Conservation (phyloP, 2,329 filamentous ascomycete genomes). For the Coleophoma cylindrospora region DNA sequence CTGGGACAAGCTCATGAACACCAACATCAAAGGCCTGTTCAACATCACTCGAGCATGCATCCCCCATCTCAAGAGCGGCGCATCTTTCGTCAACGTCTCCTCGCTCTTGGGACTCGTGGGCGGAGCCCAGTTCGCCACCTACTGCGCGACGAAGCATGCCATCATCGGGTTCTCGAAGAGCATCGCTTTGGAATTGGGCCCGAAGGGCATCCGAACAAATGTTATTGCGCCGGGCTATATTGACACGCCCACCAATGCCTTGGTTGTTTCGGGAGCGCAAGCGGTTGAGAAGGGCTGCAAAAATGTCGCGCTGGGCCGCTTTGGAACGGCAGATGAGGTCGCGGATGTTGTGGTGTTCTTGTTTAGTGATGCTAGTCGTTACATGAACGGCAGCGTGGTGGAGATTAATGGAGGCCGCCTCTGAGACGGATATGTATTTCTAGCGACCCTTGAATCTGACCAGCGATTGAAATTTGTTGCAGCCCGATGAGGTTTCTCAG, state of each 20-base stretch:
- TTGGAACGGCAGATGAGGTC: slow-evolving; percentile 39
- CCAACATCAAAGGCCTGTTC: slow-evolving; percentile 39
- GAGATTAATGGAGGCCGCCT: slow-evolving; percentile 36
- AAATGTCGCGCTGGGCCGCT: slow-evolving; percentile 23
- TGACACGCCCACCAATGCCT: slow-evolving; percentile 40
- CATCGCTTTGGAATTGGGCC: slow-evolving; percentile 29
- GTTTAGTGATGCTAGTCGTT: slow-evolving; percentile 42
- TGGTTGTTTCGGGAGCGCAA: slow-evolving; percentile 41
- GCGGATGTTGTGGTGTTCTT: slow-evolving; percentile 44
- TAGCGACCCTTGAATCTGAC: no score
- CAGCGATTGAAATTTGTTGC: no score
- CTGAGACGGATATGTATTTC: not conserved
- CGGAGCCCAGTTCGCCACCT: slow-evolving; percentile 16
- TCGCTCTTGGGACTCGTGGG: slow-evolving; percentile 28
- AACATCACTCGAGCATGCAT: slow-evolving; percentile 36
- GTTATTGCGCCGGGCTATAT: slow-evolving; percentile 36
- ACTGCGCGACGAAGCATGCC: slow-evolving; percentile 33
- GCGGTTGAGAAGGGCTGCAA: slow-evolving; percentile 28
- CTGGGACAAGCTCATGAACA: slow-evolving; percentile 38
- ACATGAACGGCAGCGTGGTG: slow-evolving; percentile 47
- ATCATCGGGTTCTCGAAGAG: slow-evolving; percentile 32
- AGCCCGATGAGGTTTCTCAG: no score
- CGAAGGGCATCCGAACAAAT: slow-evolving; percentile 30
- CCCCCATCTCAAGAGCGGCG: slow-evolving; percentile 29
- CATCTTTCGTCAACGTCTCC: slow-evolving; percentile 33